These are phyloP conservation scores for Hanseniaspora valbyensis DNA, from an alignment of 805 yeast species.

Conservation along the genomic window DNA sequence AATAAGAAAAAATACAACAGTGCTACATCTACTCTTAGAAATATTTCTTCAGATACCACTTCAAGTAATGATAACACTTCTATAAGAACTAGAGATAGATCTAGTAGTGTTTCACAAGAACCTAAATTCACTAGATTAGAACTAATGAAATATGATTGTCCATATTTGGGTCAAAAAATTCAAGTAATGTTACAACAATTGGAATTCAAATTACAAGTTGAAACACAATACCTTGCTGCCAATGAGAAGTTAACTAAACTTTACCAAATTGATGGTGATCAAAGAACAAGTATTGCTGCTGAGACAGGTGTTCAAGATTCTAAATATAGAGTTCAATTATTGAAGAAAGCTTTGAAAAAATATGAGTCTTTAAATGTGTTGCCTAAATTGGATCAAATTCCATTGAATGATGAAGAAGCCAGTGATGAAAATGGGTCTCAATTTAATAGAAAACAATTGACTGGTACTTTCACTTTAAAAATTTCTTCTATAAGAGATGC, in stretches of 20 bases:
- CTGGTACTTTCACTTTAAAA: slow-evolving; percentile 68
- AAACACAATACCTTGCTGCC: slow-evolving; percentile 84
- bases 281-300: slow-evolving; percentile 73
- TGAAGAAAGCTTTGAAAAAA: slow-evolving; percentile 72
- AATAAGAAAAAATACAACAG: slow-evolving; percentile 6
- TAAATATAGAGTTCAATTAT: slow-evolving; percentile 69
- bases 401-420: neutral
- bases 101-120: too few species aligned
- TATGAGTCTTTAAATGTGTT: slow-evolving; percentile 76
- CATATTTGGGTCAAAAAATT: slow-evolving; percentile 86
- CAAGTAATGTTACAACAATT: slow-evolving; percentile 92
- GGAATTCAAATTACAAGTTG: slow-evolving; percentile 88
- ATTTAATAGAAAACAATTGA: slow-evolving; percentile 68
- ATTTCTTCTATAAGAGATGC: slow-evolving; percentile 74
- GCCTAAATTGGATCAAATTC: slow-evolving; percentile 19
- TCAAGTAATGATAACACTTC: slow-evolving; percentile 17
- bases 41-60: neutral
- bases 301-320: slow-evolving; percentile 78
- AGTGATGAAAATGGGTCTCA: slow-evolving; percentile 48
- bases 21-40: neutral
- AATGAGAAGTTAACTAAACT: slow-evolving; percentile 78
- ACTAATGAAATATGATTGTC: slow-evolving; percentile 82
- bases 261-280: slow-evolving; percentile 85
- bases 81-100: too few species aligned
- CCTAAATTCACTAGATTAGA: slow-evolving; percentile 56